Evolutionary conservation across 176 grass and related monocot genomes (phyloP).

Genomic region (Coix lacrymajobi): DNA sequence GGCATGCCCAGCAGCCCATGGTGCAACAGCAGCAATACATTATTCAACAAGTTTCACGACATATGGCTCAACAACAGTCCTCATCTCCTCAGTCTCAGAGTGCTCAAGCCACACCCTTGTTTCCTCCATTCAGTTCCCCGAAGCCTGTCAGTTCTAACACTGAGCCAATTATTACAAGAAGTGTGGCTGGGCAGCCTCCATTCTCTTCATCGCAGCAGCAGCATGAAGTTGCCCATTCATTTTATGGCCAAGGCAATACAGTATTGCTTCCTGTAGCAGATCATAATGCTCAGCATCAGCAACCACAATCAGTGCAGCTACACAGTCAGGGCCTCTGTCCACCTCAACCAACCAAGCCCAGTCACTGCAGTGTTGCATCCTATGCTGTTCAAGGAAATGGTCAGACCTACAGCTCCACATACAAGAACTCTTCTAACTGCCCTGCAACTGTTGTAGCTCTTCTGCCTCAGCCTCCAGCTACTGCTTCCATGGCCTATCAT

Average conservation of each 20-base stretch:
- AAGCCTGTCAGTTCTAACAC: constrained; percentile 52
- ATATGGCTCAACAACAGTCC: constrained; percentile 44
- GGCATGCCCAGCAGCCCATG: constrained; percentile 42
- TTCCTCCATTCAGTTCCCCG: constrained; percentile 60
- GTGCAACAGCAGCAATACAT: constrained; percentile 48
- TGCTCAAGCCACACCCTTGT: constrained; percentile 56
- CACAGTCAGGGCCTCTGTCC: constrained; percentile 35
- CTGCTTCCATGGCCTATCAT: constrained; percentile 29
- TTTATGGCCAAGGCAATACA: constrained; percentile 64
- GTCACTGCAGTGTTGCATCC: constrained; percentile 47
- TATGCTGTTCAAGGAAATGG: constrained; percentile 57
- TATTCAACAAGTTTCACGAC: constrained; percentile 40
- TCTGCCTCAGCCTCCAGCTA: constrained; percentile 41
- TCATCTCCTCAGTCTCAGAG: constrained; percentile 53
- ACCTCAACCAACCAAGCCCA: constrained; percentile 55
- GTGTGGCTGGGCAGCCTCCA: constrained; percentile 35
- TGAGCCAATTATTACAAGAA: constrained; percentile 56
- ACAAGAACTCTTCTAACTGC: constrained; percentile 43
- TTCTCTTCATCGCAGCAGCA: constrained; percentile 57
- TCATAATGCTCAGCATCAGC: constrained; percentile 41
- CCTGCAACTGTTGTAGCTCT: constrained; percentile 43
- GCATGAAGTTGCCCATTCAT: constrained; percentile 51
- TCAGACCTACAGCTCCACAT: constrained; percentile 42
- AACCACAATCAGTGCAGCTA: constrained; percentile 33
- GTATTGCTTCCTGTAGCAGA: constrained; percentile 40